Evolutionary conservation across 768 basidiomycete genomes (phyloP), one percentile per base, ranked within the genome.

Genomic region (Erythrobasidium yunnanense): DNA sequence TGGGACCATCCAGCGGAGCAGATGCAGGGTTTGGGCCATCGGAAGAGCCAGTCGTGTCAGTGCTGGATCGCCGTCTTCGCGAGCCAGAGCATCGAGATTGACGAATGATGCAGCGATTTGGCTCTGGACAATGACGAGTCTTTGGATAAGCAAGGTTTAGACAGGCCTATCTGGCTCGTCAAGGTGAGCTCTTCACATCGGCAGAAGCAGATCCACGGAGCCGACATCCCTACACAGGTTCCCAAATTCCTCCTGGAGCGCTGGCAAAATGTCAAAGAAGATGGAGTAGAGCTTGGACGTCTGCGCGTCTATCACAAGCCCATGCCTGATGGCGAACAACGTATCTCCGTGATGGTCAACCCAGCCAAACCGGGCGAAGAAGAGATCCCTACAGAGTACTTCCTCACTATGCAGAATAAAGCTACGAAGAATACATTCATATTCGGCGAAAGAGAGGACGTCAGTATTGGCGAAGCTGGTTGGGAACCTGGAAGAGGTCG

Each of bases 351-450:
- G 1, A 18, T 60, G 4, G n/a, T 65, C 30, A 46, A 67, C 3
- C 22, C 33, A 53, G 57, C 55, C 33, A 20, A 49, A 42, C 20
- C 62, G 20, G 27, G 29, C 11, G 75, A 74, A 38, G 67, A 72
- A 22, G 71, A 70, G n/a, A 70, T 78, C 22, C 77, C 77, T 3
- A 86, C 87, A 71, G 82, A 84, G 75, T 96, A 90, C 77, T 87
- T 90, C 71, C 80, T 96, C 33, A 85, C 88, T 46, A 88, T 93
- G 83, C 84, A 90, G 46, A 86, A 88, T 68, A 85, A 88, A 68
- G 76, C 82, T 22, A 69, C 68, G 13, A 46, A 63, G 60, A 91
- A 90, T 77, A 85, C 90, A 75, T 81, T 87, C 65, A 87, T 90
- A 29, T 82, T 90, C 34, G 88, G 87, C 0, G 87, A 90, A 75